phyloP scores from a whole-genome alignment of 202 grass and related monocot species.

The Elaeis oleifera region DNA sequence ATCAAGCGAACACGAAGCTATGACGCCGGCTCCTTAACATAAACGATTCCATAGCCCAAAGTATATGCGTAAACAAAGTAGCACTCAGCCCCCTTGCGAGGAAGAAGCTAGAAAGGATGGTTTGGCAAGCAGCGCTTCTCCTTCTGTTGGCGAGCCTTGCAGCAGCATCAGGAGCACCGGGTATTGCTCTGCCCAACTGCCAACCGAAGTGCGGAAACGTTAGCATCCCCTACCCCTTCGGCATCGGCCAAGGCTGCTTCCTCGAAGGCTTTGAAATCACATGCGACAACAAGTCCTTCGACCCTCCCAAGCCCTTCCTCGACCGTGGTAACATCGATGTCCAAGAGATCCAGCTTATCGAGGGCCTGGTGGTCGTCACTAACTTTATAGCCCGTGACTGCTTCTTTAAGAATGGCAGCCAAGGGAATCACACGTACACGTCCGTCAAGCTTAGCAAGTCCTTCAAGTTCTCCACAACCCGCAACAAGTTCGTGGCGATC shows the following conservation, averaged over 20 bases:
- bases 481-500: slow-evolving; percentile 25
- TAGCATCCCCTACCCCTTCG: slow-evolving; percentile 24
- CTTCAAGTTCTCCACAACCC: slow-evolving; percentile 10
- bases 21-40: no score
- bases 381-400: neutral
- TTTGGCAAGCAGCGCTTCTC: no score
- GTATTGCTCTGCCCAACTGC: neutral
- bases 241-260: neutral
- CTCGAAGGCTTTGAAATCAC: neutral
- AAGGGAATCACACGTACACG: neutral
- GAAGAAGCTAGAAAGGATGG: no score
- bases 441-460: neutral
- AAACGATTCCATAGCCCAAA: no score
- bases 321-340: neutral
- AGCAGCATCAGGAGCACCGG: no score
- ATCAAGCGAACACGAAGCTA: no score
- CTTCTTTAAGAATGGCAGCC: neutral
- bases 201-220: slow-evolving; percentile 4
- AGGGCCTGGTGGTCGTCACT: no score
- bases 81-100: no score
- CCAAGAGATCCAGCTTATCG: neutral
- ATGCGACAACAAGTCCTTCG: slow-evolving; percentile 13
- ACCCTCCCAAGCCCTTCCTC: slow-evolving; percentile 16
- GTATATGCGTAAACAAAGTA: no score
- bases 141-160: no score